phyloP scores from a whole-genome alignment of 768 basidiomycete genomes.

The Suillus hirtellus region DNA sequence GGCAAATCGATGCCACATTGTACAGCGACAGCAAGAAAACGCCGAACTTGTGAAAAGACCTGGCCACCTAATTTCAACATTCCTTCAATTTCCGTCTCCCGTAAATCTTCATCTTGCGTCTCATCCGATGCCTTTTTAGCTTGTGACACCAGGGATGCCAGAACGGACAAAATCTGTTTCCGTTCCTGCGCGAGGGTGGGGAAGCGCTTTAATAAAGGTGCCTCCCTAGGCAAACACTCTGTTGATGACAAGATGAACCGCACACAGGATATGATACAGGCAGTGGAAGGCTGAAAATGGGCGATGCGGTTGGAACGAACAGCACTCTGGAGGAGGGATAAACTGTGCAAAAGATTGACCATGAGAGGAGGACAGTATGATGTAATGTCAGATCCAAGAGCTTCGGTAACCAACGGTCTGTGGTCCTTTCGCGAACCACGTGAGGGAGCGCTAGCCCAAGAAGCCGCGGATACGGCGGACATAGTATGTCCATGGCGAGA shows the following conservation, averaged over 20 bases:
- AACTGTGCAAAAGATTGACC: constrained; percentile 79
- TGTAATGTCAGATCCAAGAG: constrained; percentile 51
- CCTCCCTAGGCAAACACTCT: constrained; percentile 83
- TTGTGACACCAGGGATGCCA: constrained; percentile 82
- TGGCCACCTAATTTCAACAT: constrained; percentile 84
- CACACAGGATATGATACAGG: constrained; percentile 92
- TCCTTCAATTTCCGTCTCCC: constrained; percentile 58
- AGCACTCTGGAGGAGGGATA: constrained; percentile 84
- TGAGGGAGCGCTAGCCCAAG: constrained; percentile 53
- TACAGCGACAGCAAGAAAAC: constrained; percentile 74
- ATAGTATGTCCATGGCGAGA: constrained; percentile 50
- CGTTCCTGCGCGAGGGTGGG: constrained; percentile 74
- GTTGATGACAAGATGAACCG: constrained; percentile 82
- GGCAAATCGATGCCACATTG: constrained; percentile 76
- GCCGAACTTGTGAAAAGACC: constrained; percentile 77
- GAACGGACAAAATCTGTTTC: constrained; percentile 75
- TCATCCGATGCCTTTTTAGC: constrained; percentile 63
- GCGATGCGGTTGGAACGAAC: constrained; percentile 72
- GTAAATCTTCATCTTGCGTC: constrained; percentile 45
- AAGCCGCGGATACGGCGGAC: constrained; percentile 53
- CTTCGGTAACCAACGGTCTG: constrained; percentile 45
- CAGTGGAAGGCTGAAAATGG: constrained; percentile 93
- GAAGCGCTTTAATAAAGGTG: constrained; percentile 64
- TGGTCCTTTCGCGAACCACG: constrained; percentile 39
- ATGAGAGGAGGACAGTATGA: constrained; percentile 79